Percentiles rank a stretch among this genome's conserved stretches.
phyloP scores from a whole-genome alignment of 345 rosid species.

The Orychophragmus violaceus region DNA sequence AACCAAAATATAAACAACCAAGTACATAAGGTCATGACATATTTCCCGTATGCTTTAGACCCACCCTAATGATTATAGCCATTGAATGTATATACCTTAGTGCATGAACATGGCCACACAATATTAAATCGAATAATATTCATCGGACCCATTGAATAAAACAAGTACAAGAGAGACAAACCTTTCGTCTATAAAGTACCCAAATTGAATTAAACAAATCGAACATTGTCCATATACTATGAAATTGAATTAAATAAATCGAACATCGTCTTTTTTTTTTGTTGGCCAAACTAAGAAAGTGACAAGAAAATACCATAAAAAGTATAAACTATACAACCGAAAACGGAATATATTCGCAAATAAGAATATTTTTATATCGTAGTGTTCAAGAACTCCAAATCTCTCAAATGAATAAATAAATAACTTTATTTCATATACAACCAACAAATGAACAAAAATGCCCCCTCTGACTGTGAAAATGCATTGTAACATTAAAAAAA shows the following conservation, averaged over 20 bases:
- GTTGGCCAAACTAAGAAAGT: not conserved
- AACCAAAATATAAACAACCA: too few relatives aligned
- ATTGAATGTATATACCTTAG: not conserved
- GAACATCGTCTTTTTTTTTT: not conserved
- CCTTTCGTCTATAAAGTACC: constrained; percentile 9
- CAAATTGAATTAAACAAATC: not conserved
- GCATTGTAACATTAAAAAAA: constrained; percentile 20
- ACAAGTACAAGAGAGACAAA: constrained; percentile 28
- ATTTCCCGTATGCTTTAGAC: not conserved
- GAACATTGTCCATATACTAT: not conserved
- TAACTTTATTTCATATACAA: constrained; percentile 27
- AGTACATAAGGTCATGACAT: not conserved
- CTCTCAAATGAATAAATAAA: constrained; percentile 19
- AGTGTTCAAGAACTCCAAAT: constrained; percentile 12
- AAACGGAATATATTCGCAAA: not conserved
- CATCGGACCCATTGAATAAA: constrained; percentile 26
- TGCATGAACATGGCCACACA: constrained; percentile 25
- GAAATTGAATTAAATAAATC: not conserved
- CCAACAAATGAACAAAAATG: constrained; percentile 25
- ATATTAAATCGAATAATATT: constrained; percentile 6
- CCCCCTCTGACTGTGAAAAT: constrained; percentile 22
- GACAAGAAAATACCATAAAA: not conserved
- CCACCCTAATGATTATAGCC: not conserved
- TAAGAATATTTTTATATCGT: not conserved
- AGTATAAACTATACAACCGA: not conserved